Base-by-base conservation (phyloP, 495 filamentous ascomycete genomes). In the Neurospora sp. region DNA sequence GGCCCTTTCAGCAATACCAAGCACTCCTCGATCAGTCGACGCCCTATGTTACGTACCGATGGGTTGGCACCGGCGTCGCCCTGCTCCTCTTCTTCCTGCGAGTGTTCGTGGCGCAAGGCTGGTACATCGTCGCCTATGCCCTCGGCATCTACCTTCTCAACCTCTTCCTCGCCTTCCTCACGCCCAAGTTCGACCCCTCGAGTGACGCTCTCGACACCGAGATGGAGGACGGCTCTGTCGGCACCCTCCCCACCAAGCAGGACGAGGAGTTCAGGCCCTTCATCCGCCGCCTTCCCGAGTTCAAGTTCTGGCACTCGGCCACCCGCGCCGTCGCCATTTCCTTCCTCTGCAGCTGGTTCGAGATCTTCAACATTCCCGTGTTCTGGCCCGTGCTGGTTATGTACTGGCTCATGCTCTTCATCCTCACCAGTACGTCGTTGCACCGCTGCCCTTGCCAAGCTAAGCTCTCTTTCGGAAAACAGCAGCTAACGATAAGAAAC, bases 81-180 rank as follows among this genome's bases (percentile, higher is more conserved):
- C 88, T 98, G 71, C 70, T 92, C 72, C 18, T 93, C 71, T 98
- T 99, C 88, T 93, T 94, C 80, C 79, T 95, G 73, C 90, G 96
- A 76, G 94, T 99, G 76, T 84, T 99, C 76, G 72, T 96, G 22
- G 92, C 94, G 69, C 94, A 97, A 85, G 96, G 96, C 79, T 99
- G 96, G 96, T 99, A 99, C 78, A 98, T 99, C 72, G 96, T 99
- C 75, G 94, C 93, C 76, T 99, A 99, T 84, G 95, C 96, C 37
- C 90, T 99, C 71, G 96, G 96, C 73, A 99, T 99, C 87, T 99
- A 98, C 86, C 93, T 99, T 65, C 91, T 99, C 71, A 99, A 99
- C 85, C 90, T 98, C 71, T 99, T 99, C 90, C 93, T 99, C 81
- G 96, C 96, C 74, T 99, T 99, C 87, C 88, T 99, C 20, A 92